Evolutionary conservation across 768 basidiomycete genomes (phyloP).

Genomic region (Punctularia strigosozonata): DNA sequence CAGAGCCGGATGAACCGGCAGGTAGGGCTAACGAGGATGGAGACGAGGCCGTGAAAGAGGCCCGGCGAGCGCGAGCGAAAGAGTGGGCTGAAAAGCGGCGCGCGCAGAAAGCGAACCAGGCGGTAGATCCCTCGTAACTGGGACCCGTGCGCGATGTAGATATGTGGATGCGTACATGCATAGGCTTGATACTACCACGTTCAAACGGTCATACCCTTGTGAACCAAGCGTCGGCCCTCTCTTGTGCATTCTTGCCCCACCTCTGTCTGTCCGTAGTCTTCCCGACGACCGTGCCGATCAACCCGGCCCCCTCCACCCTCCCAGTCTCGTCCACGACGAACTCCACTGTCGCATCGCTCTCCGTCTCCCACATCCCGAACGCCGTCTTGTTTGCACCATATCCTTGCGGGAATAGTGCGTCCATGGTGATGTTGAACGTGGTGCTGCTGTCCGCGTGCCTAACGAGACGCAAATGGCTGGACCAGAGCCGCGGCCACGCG

Average conservation of each 20-base stretch:
- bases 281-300: not conserved
- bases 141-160: no score
- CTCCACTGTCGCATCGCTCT: not conserved
- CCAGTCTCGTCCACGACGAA: not conserved
- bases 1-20: not conserved
- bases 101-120: no score
- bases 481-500: slow-evolving; percentile 22
- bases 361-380: slow-evolving; percentile 5
- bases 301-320: not conserved
- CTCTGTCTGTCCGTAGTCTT: not conserved
- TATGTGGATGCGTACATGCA: no score
- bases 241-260: not conserved
- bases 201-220: not conserved
- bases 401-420: slow-evolving; percentile 23
- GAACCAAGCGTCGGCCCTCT: not conserved
- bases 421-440: slow-evolving; percentile 12
- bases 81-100: not conserved
- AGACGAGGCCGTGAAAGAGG: not conserved
- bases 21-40: not conserved
- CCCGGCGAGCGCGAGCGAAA: not conserved
- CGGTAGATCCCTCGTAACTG: no score
- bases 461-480: slow-evolving; percentile 24
- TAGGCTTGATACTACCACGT: not conserved
- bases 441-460: slow-evolving; percentile 9
- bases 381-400: slow-evolving; percentile 25